Evolutionary conservation across 306 rosid species (phyloP), one percentile per base, ranked within the genome.

Genomic region (Ormosia semicastrata): DNA sequence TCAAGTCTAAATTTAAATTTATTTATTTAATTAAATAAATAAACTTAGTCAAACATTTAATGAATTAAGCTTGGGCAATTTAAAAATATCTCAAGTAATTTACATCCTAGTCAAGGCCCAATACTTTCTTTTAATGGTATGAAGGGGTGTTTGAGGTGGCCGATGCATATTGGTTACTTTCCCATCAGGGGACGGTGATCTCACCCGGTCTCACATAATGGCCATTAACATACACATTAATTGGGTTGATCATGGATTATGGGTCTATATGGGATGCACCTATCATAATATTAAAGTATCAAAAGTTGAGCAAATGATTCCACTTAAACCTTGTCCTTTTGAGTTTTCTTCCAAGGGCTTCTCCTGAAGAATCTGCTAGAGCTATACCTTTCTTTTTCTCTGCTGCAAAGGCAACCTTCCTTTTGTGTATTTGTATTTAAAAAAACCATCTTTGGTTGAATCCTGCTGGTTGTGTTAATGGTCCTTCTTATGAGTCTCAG

Each of bases 181-280:
- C 86, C 87, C 65, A 76, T 54, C 84, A 79, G 54, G 54, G 91
- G 89, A 86, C 84, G 71, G 73, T 54, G 57, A 68, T 71, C 79
- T 79, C 73, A 8, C 37, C 36, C 12, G 12, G 33, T 36, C 72
- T 34, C 76, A 59, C 44, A 43, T 46, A 40, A 64, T 73, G 71
- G 70, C 82, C 72, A 85, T 85, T 71, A 54, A 6, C 3, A 24
- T 76, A 32, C 41, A 37, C 12, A 59, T 57, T 24, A 24, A 67
- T 79, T 67, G 59, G 70, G 11, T 75, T 32, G 11, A 60, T 75
- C 80, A 30, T 81, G 75, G 68, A 63, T 39, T 54, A 14, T 70
- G 32, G 85, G 74, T 50, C 59, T 81, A 71, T 41, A 44, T 56
- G 15, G 17, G 44, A 68, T 71, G 69, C 34, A 67, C 76, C 32